Base-by-base conservation (phyloP, 2,329 filamentous ascomycete species). In the Teratosphaeria pseudoeucalypti region DNA sequence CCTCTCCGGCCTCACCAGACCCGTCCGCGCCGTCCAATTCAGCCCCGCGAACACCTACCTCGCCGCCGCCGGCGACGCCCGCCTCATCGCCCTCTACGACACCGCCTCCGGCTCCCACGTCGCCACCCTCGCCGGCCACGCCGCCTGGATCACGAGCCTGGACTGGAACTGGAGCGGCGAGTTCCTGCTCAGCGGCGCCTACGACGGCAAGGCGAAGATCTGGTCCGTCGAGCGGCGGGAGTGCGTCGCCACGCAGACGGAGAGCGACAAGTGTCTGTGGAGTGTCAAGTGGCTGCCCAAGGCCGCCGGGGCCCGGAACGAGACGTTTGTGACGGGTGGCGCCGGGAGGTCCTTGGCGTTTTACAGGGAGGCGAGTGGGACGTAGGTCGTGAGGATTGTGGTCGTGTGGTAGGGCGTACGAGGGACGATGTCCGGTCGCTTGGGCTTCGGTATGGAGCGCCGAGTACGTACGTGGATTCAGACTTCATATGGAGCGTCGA, bases 141-240 rank as follows among this genome's bases (percentile, higher is more conserved):
- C 84, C 0, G 87, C 89, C 5, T 99, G 92, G 94, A 86, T 99
- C 65, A 88, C 92, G 62, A 88, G 88, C 34, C 79, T 97, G 52
- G 90, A 96, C 72, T 99, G 92, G 90, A 97, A 87, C 72, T 84
- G 89, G 69, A 95, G 89, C 4, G 94, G 94, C 55, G 92, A 97
- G 75, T 96, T 89, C 73, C 78, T 99, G 12, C 80, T 97, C 2
- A 95, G 88, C 69, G 90, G 90, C 78, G 61, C 59, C 4, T 90
- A 95, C 73, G 92, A 97, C 70, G 92, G 94, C 43, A 96, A 95
- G 74, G 90, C 89, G 62, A 96, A 96, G 75, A 89, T 97, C 34
- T 99, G 94, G 94, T 92, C 90, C 34, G 83, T 96, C 61, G 91
- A 96, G 68, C 83, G 86, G 37, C 83, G 85, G 59, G 81, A 81